Evolutionary conservation across 2,329 filamentous ascomycete genomes (phyloP), one percentile per base, ranked within the genome.

Genomic region (Colletotrichum tofieldiae): DNA sequence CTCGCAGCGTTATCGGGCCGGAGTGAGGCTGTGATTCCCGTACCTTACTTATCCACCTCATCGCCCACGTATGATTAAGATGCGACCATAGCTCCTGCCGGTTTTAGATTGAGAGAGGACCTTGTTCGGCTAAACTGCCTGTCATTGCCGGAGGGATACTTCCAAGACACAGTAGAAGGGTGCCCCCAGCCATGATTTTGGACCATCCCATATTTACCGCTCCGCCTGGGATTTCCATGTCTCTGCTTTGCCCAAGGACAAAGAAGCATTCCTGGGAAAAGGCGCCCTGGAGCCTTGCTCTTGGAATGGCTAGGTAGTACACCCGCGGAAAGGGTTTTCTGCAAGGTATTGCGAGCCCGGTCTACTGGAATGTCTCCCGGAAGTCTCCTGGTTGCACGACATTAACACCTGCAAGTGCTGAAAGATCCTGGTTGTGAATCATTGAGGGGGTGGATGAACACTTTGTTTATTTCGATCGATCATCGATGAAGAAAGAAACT

Each of bases 291-390:
- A 1, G 35, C 35, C 35, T 37, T 37, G 5, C 8, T 8, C 3
- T 11, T 1, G 8, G 35, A 1, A 8, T 37, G 35, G 8, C 35
- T 37, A 11, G 35, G 11, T 11, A 37, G 35, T 3, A 32, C 29
- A 32, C 29, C 29, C 29, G 29, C 6, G 37, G 29, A 20, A 3
- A 37, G 18, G 41, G 11, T 12, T 26, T 16, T 14, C 43, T 11
- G 20, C 29, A 14, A 26, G 45, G 26, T 12, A 49, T 23, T 16
- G 58, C 3, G 29, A 49, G 23, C 16, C 20, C 20, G 39, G 3
- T 12, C 26, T 51, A 23, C 43, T 52, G 37, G 58, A 11, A 55
- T 41, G 51, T 68, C 54, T 55, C 62, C 62, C 54, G 62, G 54
- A 66, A 70, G 62, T 39, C 37, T 70, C 16, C 39, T 18, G 6